A percentile compares a stretch with the other conserved stretches of the same genome.
Evolutionary conservation across 495 filamentous ascomycete species (phyloP).

Genomic region (Pseudoneurospora amorphoporcata): DNA sequence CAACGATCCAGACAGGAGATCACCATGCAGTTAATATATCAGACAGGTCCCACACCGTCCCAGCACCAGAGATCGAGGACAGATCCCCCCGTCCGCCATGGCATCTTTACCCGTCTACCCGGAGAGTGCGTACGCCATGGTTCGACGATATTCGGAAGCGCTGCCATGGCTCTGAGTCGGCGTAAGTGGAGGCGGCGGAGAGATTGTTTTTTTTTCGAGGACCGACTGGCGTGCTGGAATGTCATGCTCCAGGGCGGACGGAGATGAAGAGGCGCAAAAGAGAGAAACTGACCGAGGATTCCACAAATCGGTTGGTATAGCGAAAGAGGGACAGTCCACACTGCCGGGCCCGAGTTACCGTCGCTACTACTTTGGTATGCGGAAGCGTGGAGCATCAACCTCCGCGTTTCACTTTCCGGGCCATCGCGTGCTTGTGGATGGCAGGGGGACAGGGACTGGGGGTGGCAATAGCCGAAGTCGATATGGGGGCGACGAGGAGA

Average conservation of each 20-base stretch:
- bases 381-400: conserved; percentile 12
- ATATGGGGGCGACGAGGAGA: neutral
- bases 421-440: neutral
- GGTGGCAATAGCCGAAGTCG: neutral
- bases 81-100: neutral
- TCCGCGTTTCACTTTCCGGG: conserved; percentile 8
- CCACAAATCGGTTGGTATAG: conserved; percentile 13
- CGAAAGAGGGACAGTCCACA: neutral
- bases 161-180: neutral
- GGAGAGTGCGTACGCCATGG: neutral
- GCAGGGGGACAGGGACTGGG: neutral
- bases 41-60: neutral
- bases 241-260: conserved; percentile 7
- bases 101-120: conserved; percentile 8
- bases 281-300: conserved; percentile 1
- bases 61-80: neutral
- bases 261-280: neutral
- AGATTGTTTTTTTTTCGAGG: neutral
- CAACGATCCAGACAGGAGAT: neutral
- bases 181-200: neutral
- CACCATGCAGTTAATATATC: conserved; percentile 15
- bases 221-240: neutral
- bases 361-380: conserved; percentile 9
- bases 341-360: conserved; percentile 13
- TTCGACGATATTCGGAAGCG: neutral